Conservation (phyloP, 2,329 filamentous ascomycete genomes). For the Colletotrichum sp. region DNA sequence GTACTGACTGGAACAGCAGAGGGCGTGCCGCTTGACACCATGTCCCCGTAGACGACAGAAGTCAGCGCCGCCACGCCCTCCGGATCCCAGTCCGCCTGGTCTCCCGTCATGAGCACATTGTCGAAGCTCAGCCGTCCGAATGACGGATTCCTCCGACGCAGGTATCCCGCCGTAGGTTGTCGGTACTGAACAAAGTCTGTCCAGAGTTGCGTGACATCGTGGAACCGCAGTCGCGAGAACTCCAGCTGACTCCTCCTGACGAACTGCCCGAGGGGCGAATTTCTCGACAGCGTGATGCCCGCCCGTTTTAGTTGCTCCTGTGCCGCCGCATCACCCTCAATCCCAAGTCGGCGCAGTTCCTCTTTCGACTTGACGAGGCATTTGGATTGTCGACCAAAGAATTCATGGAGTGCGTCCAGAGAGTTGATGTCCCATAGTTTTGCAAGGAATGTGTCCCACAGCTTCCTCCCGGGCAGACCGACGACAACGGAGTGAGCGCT, state of each 20-base stretch:
- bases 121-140: conserved; percentile 65
- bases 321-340: conserved; percentile 46
- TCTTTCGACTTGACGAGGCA: conserved; percentile 68
- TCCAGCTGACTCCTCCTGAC: conserved; percentile 79
- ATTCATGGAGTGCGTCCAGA: conserved; percentile 78
- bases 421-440: conserved; percentile 86
- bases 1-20: conserved; percentile 65
- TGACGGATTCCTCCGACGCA: conserved; percentile 67
- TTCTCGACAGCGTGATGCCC: conserved; percentile 69
- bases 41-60: conserved; percentile 56
- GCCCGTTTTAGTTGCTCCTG: conserved; percentile 33
- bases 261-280: conserved; percentile 83
- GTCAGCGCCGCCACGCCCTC: conserved; percentile 50
- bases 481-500: conserved; percentile 54
- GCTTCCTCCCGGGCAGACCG: conserved; percentile 73
- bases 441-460: conserved; percentile 87
- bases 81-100: conserved; percentile 53
- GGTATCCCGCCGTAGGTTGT: conserved; percentile 71
- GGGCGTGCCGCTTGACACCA: conserved; percentile 48
- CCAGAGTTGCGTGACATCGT: conserved; percentile 82
- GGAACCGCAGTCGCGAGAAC: conserved; percentile 80
- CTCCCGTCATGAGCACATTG: conserved; percentile 54
- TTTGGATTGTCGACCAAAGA: conserved; percentile 67
- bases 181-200: conserved; percentile 81
- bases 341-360: conserved; percentile 60